These are phyloP conservation scores for Neurospora sp. DNA, from an alignment of 495 filamentous ascomycete species.

Conservation along the genomic window DNA sequence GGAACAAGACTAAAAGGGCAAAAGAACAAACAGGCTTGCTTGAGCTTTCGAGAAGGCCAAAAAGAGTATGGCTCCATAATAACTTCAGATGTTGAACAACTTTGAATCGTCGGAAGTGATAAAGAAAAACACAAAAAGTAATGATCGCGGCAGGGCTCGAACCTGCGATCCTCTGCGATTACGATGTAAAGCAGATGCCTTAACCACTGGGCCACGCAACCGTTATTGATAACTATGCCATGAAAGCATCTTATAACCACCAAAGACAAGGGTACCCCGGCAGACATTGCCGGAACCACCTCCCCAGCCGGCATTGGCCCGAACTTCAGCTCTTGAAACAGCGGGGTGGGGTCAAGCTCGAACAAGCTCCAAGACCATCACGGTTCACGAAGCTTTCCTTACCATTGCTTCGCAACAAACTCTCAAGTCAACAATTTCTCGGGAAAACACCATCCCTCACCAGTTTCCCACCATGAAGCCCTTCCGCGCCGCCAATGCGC, in stretches of 20 bases:
- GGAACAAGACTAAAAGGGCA: too few species aligned
- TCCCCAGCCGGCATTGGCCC: background rate
- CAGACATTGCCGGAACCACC: background rate
- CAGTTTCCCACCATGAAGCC: slow-evolving; percentile 11
- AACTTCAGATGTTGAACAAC: background rate
- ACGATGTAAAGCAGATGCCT: slow-evolving; percentile 31
- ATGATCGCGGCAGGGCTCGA: slow-evolving; percentile 41
- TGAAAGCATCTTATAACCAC: background rate
- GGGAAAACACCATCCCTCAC: background rate
- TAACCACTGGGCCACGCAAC: slow-evolving; percentile 33
- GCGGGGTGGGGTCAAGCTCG: background rate
- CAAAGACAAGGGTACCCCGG: background rate
- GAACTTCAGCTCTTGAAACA: background rate
- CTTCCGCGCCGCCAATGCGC: slow-evolving; percentile 11
- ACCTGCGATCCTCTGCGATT: slow-evolving; percentile 37
- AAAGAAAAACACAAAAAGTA: slow-evolving; percentile 8
- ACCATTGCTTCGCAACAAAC: background rate
- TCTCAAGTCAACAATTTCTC: background rate
- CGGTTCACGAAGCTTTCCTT: background rate
- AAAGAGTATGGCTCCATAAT: background rate
- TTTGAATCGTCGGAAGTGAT: background rate
- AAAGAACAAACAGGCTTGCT: too few species aligned
- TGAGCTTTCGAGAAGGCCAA: background rate
- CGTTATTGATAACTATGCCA: background rate
- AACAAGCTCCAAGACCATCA: background rate